Conservation (phyloP, 768 basidiomycete genomes). For the Calocybe indica region DNA sequence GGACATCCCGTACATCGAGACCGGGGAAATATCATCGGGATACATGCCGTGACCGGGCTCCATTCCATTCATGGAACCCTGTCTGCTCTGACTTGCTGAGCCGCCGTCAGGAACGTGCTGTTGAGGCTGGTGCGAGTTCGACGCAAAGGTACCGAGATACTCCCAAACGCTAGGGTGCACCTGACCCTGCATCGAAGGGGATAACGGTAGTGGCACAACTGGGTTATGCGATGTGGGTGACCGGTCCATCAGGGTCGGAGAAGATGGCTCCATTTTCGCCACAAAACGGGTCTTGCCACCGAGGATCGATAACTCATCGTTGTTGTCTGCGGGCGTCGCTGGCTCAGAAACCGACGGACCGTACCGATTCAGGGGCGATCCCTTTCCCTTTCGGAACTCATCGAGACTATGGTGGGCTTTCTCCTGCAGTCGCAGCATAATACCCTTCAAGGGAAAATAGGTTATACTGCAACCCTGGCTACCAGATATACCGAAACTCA, state of each 20-base stretch:
- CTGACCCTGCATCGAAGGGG: conserved; percentile 39
- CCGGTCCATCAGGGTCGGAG: conserved; percentile 50
- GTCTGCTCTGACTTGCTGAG: conserved; percentile 5
- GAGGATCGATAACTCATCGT: conserved; percentile 58
- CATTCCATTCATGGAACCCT: conserved; percentile 7
- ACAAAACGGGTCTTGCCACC: conserved; percentile 66
- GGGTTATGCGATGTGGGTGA: conserved; percentile 72
- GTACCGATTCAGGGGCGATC: conserved; percentile 35
- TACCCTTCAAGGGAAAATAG: conserved; percentile 30
- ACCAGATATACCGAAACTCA: conserved; percentile 20
- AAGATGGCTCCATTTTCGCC: conserved; percentile 52
- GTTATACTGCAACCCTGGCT: not conserved
- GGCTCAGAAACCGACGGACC: conserved; percentile 29
- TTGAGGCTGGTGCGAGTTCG: conserved; percentile 17
- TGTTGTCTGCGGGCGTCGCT: conserved; percentile 39
- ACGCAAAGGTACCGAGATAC: conserved; percentile 59
- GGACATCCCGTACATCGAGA: conserved; percentile 42
- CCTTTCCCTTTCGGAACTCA: conserved; percentile 56
- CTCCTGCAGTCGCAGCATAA: conserved; percentile 59
- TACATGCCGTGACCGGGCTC: conserved; percentile 6
- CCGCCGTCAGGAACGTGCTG: conserved; percentile 7
- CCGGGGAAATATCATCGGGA: conserved; percentile 32
- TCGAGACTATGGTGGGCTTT: conserved; percentile 62
- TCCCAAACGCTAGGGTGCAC: conserved; percentile 62
- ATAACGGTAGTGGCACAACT: conserved; percentile 64